Base-by-base conservation (phyloP, 176 grass and related monocot genomes). In the Aegilops sharonensis region DNA sequence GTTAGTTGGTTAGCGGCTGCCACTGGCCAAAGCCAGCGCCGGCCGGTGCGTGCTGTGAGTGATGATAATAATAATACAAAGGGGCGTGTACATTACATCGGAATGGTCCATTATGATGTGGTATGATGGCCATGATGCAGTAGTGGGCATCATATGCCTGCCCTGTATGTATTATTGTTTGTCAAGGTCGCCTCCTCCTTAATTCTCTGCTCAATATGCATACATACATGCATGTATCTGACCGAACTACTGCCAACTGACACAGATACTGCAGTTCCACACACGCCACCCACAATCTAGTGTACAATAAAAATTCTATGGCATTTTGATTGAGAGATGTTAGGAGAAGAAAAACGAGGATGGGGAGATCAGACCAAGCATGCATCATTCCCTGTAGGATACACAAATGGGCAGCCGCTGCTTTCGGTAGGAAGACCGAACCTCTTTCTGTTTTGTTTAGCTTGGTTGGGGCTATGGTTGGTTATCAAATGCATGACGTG, bases 341-440 rank as follows among this genome's bases (percentile, higher is more conserved):
- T 39, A 47, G 4, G 12, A 47, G 2, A 54, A 18, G 14, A 52
- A 18, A 54, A 54, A 18, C 50, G 27, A 11, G 40, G 74, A 83
- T 75, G 3, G 8, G 20, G 17, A 21, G 56, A 79, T 27, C 54
- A 67, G 31, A 40, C 39, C 54, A 50, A 56, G 74, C 34, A 84
- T 17, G 73, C 34, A 84, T n/a, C 21, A 75, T 80, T 30, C 15
- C 75, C 6, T 14, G 39, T 9, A 8, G 11, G 43, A 23, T 72
- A 87, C 45, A 72, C 18, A 21, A 20, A 59, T 43, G 63, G 1
- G 21, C 71, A 83, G 40, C 8, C 79, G 40, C 8, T 29, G 4
- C 85, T 87, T 88, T 91, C 48, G 37, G 77, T 77, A 83, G 69
- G 70, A 79, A 42, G 85, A 65, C 65, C 80, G 36, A 83, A 6